phyloP scores from a whole-genome alignment of 2,329 filamentous ascomycete species.

The Cercospora sp. region DNA sequence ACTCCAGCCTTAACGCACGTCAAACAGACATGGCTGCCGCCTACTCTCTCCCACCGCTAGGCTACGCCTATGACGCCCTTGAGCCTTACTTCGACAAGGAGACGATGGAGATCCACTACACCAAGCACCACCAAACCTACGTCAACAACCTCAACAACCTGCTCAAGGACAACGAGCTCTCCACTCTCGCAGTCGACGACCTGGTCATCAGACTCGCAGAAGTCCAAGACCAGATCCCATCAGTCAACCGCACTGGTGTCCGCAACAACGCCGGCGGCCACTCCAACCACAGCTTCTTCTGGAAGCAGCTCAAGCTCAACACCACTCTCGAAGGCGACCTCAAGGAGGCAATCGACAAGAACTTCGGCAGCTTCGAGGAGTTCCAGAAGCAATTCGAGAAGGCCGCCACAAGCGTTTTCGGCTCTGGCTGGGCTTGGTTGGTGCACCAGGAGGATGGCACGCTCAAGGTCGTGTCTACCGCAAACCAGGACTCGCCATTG shows the following conservation, averaged over 20 bases:
- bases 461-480: conserved; percentile 75
- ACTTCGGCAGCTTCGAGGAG: conserved; percentile 68
- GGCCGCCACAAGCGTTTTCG: conserved; percentile 70
- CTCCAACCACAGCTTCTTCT: conserved; percentile 92
- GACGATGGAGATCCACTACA: conserved; percentile 81
- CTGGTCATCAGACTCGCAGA: conserved; percentile 50
- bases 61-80: conserved; percentile 57
- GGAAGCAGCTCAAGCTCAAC: conserved; percentile 72
- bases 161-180: conserved; percentile 56
- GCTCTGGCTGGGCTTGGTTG: conserved; percentile 87
- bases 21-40: conserved; percentile 25
- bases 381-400: conserved; percentile 68
- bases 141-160: conserved; percentile 73
- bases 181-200: conserved; percentile 54
- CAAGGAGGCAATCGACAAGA: conserved; percentile 59
- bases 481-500: conserved; percentile 70
- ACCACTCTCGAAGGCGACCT: conserved; percentile 61
- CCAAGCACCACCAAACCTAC: conserved; percentile 78
- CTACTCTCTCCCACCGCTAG: conserved; percentile 36
- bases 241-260: conserved; percentile 69
- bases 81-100: conserved; percentile 73
- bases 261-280: conserved; percentile 91
- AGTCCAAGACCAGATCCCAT: conserved; percentile 60
- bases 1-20: conserved; percentile 23
- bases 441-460: conserved; percentile 60